Evolutionary conservation across 805 yeast species (phyloP), one percentile per base, ranked within the genome.

Genomic region (Nakazawaea wickerhamii): DNA sequence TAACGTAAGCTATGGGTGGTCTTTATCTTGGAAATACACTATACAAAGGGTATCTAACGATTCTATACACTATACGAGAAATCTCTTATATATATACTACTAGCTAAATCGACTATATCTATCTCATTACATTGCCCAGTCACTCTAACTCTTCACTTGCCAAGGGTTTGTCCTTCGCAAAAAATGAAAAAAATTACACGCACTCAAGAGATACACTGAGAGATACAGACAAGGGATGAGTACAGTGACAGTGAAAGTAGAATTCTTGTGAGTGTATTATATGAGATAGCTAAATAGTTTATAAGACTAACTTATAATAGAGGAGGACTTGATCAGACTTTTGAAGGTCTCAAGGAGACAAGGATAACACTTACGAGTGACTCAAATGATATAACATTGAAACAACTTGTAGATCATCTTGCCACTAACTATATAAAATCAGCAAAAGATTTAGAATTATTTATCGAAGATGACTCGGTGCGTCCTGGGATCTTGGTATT

Each of bases 401-500:
- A 67, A 41, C 81, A 81, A 53, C 66, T 88, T 43, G 68, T 88
- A 14, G 62, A 67, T 10, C 66, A 70, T 40, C 74, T 89, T 30
- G 68, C 75, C 5, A 63, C 64, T 6, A 70, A 70, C 11, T 68
- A 84, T 59, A 73, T 84, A 25, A 67, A 68, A 21, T 78, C 83
- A 47, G 68, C 76, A 26, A 77, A 75, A 46, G 89, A 84, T 55
- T 65, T 73, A 22, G 82, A 78, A 3, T 83, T 89, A 10, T 89
- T 91, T 55, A 69, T 90, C 5, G 93, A 86, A 53, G 90, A 86
- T 51, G 95, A 70, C 9, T 75, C 81, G 1, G 79, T 88, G 11
- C 77, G 98, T 39, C 96, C 98, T 0, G 99, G 99, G 2, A 87
- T 91, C 36, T 67, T 91, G 47, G 96, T 93, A 8, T 70, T 91